Evolutionary conservation across 148 eudicot genomes (phyloP).

Genomic region (Hydrangea macrophylla): DNA sequence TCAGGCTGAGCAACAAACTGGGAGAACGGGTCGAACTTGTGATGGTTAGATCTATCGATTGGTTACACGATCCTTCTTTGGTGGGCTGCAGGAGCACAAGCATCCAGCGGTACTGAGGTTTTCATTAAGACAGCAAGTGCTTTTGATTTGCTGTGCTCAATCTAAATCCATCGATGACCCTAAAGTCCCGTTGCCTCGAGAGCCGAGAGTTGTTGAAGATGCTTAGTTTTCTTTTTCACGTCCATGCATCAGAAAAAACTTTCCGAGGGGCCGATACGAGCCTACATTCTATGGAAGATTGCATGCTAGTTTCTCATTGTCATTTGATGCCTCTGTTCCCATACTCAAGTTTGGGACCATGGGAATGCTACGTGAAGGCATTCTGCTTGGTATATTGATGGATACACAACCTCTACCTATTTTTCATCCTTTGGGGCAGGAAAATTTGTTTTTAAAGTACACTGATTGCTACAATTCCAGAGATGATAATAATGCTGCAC

Average conservation of each 20-base stretch:
- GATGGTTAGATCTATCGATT: slow-evolving; percentile 80
- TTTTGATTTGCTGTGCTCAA: slow-evolving; percentile 74
- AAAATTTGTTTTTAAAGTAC: slow-evolving; percentile 48
- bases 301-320: slow-evolving; percentile 71
- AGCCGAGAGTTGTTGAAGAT: slow-evolving; percentile 61
- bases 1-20: slow-evolving; percentile 95
- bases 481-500: slow-evolving; percentile 30
- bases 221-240: slow-evolving; percentile 56
- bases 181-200: slow-evolving; percentile 77
- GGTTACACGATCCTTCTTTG: slow-evolving; percentile 67
- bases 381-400: slow-evolving; percentile 80
- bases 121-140: slow-evolving; percentile 83
- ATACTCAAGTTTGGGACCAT: slow-evolving; percentile 68
- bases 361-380: slow-evolving; percentile 88
- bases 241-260: slow-evolving; percentile 56
- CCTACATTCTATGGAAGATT: slow-evolving; percentile 86
- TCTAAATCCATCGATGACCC: slow-evolving; percentile 83
- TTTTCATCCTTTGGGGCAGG: slow-evolving; percentile 78
- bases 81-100: slow-evolving; percentile 53
- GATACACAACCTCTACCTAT: slow-evolving; percentile 84
- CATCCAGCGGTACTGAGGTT: slow-evolving; percentile 72
- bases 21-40: slow-evolving; percentile 96
- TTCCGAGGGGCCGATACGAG: slow-evolving; percentile 75
- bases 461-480: slow-evolving; percentile 49
- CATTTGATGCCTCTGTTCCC: slow-evolving; percentile 78